Evolutionary conservation across 805 yeast genomes (phyloP), one percentile per base, ranked within the genome.

Genomic region (Cyberlindnera saturnus): DNA sequence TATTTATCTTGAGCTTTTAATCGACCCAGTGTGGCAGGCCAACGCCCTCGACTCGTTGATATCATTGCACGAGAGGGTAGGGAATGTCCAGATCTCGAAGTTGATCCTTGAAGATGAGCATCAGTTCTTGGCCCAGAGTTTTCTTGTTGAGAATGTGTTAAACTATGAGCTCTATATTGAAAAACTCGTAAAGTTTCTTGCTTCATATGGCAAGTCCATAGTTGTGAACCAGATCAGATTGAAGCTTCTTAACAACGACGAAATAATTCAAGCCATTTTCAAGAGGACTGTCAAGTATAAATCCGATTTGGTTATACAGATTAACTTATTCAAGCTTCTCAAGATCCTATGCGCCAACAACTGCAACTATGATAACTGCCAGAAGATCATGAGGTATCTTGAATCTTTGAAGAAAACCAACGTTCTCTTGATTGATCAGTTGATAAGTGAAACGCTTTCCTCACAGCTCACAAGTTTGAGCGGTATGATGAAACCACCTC

Each of bases 1-100:
- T 9, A 54, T 61, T 13, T 65, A 70, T 45, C 54, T 60, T 38
- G 62, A 62, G 20, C 52, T 74, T 6, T 53, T 74, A 14, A 45
- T 67, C 19, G 75, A 73, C 48, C 75, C 78, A 5, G 67, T 70
- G 39, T 74, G 79, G 79, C 75, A 72, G 48, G 70, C 75, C 17
- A 73, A 71, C 57, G 71, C 77, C 4, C 61, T 74, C 50, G 79
- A 74, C 41, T 62, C 78, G 0, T 59, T 74, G 46, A 73, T 70
- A 18, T 56, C 75, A 0, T 62, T 70, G 53, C 48, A 73, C 70
- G 78, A 58, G 50, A 46, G 54, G 57, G 40, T 62, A 53, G 47
- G 64, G 56, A 46, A 55, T 57, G 49, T 65, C 50, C 42, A 63
- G 61, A 5, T 49, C 43, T 7, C 59, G 40, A 34, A 56, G 54